Conservation (phyloP, 1,284 basidiomycete species). For the Acaromyces ingoldii region DNA sequence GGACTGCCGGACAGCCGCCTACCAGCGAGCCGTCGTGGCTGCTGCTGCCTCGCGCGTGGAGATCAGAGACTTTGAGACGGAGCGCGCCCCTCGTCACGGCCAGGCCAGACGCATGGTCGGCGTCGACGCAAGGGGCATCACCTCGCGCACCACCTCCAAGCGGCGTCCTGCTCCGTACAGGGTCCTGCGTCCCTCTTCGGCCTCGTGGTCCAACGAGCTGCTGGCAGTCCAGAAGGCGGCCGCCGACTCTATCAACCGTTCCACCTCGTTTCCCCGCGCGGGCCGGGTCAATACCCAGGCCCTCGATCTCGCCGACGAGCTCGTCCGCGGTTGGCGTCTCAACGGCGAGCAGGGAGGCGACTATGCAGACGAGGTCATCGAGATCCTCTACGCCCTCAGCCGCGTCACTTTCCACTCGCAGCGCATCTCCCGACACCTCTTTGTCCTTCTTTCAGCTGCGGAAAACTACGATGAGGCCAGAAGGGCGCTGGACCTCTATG, state of each 20-base stretch:
- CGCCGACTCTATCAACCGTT: conserved; percentile 24
- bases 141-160: conserved; percentile 37
- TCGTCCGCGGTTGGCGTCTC: conserved; percentile 72
- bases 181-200: conserved; percentile 21
- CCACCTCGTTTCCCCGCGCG: conserved; percentile 75
- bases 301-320: conserved; percentile 75
- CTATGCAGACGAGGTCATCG: conserved; percentile 43
- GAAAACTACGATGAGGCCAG: conserved; percentile 43
- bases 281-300: conserved; percentile 75
- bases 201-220: conserved; percentile 42
- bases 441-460: conserved; percentile 39
- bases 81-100: conserved; percentile 25
- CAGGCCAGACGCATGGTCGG: conserved; percentile 17
- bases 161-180: conserved; percentile 30
- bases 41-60: conserved; percentile 35
- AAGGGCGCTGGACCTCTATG: conserved; percentile 36
- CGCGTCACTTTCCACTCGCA: conserved; percentile 47
- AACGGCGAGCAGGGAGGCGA: conserved; percentile 41
- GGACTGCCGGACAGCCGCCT: conserved; percentile 39
- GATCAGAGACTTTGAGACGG: conserved; percentile 36
- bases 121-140: conserved; percentile 18
- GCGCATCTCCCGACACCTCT: conserved; percentile 37
- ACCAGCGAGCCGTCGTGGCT: conserved; percentile 32
- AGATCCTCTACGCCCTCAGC: conserved; percentile 40
- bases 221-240: conserved; percentile 27